phyloP scores from a whole-genome alignment of 1,139 yeast species.

The Pichia terricola region DNA sequence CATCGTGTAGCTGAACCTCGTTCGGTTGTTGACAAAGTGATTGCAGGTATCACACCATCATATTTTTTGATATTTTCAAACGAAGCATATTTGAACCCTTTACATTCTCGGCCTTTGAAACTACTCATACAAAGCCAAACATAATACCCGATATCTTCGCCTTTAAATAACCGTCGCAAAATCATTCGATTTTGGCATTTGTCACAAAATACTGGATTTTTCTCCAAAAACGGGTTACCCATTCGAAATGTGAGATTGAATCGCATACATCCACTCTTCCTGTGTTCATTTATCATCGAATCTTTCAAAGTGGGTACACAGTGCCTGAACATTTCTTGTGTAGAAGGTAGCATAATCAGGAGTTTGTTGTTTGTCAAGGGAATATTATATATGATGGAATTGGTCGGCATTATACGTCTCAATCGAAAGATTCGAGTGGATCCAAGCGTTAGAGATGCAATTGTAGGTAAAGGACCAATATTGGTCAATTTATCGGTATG shows the following conservation, averaged over 20 bases:
- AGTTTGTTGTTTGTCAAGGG: conserved; percentile 59
- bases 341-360: conserved; percentile 64
- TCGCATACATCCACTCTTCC: conserved; percentile 39
- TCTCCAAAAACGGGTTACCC: conserved; percentile 31
- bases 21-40: too few relatives aligned
- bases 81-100: conserved; percentile 40
- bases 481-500: conserved; percentile 66
- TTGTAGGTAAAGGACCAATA: conserved; percentile 59
- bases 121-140: conserved; percentile 42
- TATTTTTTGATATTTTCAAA: conserved; percentile 27
- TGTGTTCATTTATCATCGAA: conserved; percentile 28
- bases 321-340: conserved; percentile 66
- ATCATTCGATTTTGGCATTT: conserved; percentile 38
- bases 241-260: conserved; percentile 57
- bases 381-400: conserved; percentile 34
- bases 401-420: conserved; percentile 28
- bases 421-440: conserved; percentile 57
- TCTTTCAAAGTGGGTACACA: conserved; percentile 35
- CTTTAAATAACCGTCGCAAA: conserved; percentile 37
- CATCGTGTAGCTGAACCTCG: too few relatives aligned
- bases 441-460: conserved; percentile 60
- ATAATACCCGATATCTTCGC: conserved; percentile 39
- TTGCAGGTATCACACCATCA: too few relatives aligned
- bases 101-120: conserved; percentile 33
- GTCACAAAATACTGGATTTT: conserved; percentile 41